phyloP scores from a whole-genome alignment of 768 basidiomycete genomes.

The Bullera alba region DNA sequence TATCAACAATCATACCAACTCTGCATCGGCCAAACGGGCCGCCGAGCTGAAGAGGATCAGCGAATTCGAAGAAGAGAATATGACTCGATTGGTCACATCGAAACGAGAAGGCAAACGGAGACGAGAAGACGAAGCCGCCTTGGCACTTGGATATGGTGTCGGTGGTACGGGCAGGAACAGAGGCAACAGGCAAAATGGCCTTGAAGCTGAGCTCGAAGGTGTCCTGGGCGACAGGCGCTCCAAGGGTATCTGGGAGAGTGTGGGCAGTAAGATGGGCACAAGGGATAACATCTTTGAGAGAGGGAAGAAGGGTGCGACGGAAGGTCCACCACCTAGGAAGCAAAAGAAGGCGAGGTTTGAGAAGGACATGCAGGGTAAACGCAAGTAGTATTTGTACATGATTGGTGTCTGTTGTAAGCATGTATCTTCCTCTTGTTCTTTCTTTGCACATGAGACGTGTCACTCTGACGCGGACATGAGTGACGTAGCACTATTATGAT shows the following conservation, averaged over 20 bases:
- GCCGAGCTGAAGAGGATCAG: constrained; percentile 70
- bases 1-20: constrained; percentile 31
- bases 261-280: constrained; percentile 12
- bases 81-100: constrained; percentile 80
- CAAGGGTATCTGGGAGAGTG: constrained; percentile 41
- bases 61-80: constrained; percentile 91
- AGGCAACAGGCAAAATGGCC: constrained; percentile 38
- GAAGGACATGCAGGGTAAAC: constrained; percentile 21
- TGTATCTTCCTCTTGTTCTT: too few relatives aligned
- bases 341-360: constrained; percentile 34
- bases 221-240: constrained; percentile 41
- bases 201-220: constrained; percentile 46
- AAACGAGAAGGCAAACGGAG: constrained; percentile 74
- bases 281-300: constrained; percentile 15
- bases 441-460: too few relatives aligned
- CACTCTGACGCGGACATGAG: too few relatives aligned
- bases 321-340: neutral
- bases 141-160: constrained; percentile 64
- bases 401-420: neutral
- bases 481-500: too few relatives aligned
- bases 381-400: neutral
- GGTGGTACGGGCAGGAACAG: constrained; percentile 30
- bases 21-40: constrained; percentile 61
- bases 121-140: constrained; percentile 70
- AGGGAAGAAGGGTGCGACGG: constrained; percentile 11